These are phyloP conservation scores for Schwanniomyces yamadae DNA, from an alignment of 805 yeast species.

Conservation along the genomic window DNA sequence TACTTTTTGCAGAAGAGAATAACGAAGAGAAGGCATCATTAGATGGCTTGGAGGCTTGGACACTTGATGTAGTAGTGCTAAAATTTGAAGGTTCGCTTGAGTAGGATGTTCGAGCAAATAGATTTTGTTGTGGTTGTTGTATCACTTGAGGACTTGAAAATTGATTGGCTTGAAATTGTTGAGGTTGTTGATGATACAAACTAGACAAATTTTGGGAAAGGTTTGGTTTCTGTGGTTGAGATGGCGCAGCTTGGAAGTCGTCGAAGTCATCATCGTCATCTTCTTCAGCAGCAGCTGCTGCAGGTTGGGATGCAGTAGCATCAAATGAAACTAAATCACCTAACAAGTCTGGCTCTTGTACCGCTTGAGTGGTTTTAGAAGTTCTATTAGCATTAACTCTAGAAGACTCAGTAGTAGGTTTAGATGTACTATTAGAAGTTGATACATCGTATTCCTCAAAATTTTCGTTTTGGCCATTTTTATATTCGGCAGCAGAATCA, in stretches of 20 bases:
- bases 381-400: conserved; percentile 28
- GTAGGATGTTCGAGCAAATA: conserved; percentile 7
- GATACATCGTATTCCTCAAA: conserved; percentile 65
- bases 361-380: conserved; percentile 19
- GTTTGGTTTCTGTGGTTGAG: conserved; percentile 16
- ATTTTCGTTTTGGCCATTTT: conserved; percentile 34
- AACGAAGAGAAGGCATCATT: conserved; percentile 73
- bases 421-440: conserved; percentile 21
- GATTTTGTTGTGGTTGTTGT: conserved; percentile 10
- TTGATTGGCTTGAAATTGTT: no score
- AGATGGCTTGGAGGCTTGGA: conserved; percentile 36
- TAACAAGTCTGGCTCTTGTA: conserved; percentile 45
- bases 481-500: conserved; percentile 49
- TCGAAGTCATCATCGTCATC: conserved; percentile 76
- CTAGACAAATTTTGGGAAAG: conserved; percentile 14
- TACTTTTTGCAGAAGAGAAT: conserved; percentile 62
- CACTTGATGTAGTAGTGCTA: neutral
- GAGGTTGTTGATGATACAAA: conserved; percentile 23
- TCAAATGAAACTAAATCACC: conserved; percentile 47
- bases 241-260: conserved; percentile 74
- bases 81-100: conserved; percentile 7
- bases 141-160: conserved; percentile 14
- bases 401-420: conserved; percentile 38
- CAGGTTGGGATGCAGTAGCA: conserved; percentile 16
- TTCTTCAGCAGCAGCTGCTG: conserved; percentile 16